Evolutionary conservation across 1,139 yeast species (phyloP).

Genomic region (Kluyveromyces sp.): DNA sequence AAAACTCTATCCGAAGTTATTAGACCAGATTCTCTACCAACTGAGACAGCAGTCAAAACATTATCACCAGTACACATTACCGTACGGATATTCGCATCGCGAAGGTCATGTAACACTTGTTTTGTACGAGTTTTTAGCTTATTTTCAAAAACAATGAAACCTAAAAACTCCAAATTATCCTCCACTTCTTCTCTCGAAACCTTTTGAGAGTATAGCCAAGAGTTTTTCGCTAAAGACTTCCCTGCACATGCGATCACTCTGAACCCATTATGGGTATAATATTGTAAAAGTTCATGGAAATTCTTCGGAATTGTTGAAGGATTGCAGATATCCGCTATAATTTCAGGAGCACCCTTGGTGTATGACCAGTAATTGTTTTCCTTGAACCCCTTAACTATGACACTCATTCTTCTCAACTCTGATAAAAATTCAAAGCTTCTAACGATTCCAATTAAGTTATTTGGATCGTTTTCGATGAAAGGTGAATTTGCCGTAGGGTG

Average conservation of each 20-base stretch:
- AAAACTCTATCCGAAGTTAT: conserved; percentile 47
- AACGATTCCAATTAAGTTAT: conserved; percentile 44
- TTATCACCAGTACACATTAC: conserved; percentile 98
- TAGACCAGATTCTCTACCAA: conserved; percentile 75
- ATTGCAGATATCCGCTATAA: conserved; percentile 72
- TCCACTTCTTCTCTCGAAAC: conserved; percentile 61
- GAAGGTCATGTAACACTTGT: conserved; percentile 49
- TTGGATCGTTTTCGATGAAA: conserved; percentile 30
- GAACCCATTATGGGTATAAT: conserved; percentile 87
- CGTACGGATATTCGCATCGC: conserved; percentile 65
- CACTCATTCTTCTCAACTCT: conserved; percentile 85
- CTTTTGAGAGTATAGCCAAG: conserved; percentile 37
- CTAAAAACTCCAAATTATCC: conserved; percentile 59
- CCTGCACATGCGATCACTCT: conserved; percentile 94
- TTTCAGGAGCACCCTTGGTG: conserved; percentile 97
- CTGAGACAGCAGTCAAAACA: conserved; percentile 87
- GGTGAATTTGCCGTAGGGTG: conserved; percentile 33
- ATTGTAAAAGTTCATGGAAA: conserved; percentile 64
- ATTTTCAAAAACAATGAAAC: conserved; percentile 89
- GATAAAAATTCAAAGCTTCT: conserved; percentile 82
- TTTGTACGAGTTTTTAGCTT: conserved; percentile 67
- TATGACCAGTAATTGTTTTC: conserved; percentile 40
- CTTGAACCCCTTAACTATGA: conserved; percentile 43
- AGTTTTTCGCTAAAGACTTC: conserved; percentile 40
- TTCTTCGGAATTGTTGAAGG: conserved; percentile 64